Percentiles rank a stretch among this genome's conserved stretches.
Evolutionary conservation across 1,284 basidiomycete species (phyloP).

Genomic region (Leccinum angustisporum): DNA sequence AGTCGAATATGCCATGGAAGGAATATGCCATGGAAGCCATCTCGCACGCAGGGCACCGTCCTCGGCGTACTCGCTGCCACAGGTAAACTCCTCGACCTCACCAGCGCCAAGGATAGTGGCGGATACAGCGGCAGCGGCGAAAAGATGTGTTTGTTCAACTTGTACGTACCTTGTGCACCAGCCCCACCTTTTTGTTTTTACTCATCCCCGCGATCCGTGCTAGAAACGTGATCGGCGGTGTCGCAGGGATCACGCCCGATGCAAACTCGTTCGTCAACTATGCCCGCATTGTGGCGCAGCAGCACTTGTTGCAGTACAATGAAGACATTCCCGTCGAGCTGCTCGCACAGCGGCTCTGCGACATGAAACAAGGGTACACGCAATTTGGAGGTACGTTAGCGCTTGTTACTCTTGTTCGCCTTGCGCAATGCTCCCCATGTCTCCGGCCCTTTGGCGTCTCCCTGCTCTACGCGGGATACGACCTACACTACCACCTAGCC

Average conservation of each 20-base stretch:
- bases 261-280: slow-evolving; percentile 98
- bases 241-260: slow-evolving; percentile 95
- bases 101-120: slow-evolving; percentile 73
- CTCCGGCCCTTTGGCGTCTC: slow-evolving; percentile 98
- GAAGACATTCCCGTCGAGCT: slow-evolving; percentile 98
- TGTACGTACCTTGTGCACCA: slow-evolving; percentile 51
- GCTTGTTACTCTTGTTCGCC: neutral
- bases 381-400: slow-evolving; percentile 83
- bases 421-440: slow-evolving; percentile 46
- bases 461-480: slow-evolving; percentile 94
- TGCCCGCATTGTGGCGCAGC: slow-evolving; percentile 81
- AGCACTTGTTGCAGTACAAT: slow-evolving; percentile 87
- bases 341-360: slow-evolving; percentile 90
- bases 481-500: slow-evolving; percentile 93
- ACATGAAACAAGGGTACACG: slow-evolving; percentile 98
- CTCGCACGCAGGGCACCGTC: slow-evolving; percentile 92
- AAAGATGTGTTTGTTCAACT: slow-evolving; percentile 95
- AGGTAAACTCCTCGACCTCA: slow-evolving; percentile 92
- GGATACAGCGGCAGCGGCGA: slow-evolving; percentile 94
- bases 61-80: slow-evolving; percentile 97
- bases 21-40: no score
- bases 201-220: neutral
- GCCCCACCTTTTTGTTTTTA: no score
- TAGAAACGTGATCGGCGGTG: slow-evolving; percentile 94
- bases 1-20: slow-evolving; percentile 99